These are phyloP conservation scores for Margaritispora aquatica DNA, from an alignment of 495 filamentous ascomycete species.

Conservation along the genomic window DNA sequence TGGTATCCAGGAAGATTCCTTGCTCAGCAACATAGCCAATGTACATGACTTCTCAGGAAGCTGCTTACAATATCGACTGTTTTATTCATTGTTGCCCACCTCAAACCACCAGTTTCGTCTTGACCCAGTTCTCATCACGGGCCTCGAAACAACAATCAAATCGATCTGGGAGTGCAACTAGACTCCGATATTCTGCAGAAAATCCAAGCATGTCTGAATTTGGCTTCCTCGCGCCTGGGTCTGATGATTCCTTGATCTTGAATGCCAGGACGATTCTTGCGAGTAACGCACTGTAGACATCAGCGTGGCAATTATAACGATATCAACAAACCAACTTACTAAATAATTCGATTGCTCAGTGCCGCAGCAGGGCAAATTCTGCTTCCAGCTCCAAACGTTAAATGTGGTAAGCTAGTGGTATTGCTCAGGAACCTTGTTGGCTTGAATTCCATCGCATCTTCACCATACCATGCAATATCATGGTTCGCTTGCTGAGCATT, in stretches of 20 bases:
- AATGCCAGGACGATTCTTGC: conserved; percentile 3
- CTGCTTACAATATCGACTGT: too few relatives aligned
- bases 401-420: neutral
- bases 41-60: too few relatives aligned
- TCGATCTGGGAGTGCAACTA: neutral
- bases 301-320: neutral
- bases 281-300: neutral
- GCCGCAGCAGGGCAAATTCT: conserved; percentile 1
- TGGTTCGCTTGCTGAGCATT: conserved; percentile 10
- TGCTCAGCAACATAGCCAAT: too few relatives aligned
- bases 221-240: neutral
- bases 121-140: conserved; percentile 1
- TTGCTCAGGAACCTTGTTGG: conserved; percentile 1
- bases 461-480: conserved; percentile 1
- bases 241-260: neutral
- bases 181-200: conserved; percentile 1
- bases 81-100: neutral
- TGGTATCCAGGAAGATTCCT: too few relatives aligned
- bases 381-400: conserved; percentile 5
- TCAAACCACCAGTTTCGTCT: neutral
- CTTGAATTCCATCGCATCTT: conserved; percentile 5
- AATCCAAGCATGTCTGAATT: conserved; percentile 2
- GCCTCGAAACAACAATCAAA: conserved; percentile 1
- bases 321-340: neutral
- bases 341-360: conserved; percentile 6